Base-by-base conservation (phyloP, 2,329 filamentous ascomycete species). In the Botryotinia narcissicola region DNA sequence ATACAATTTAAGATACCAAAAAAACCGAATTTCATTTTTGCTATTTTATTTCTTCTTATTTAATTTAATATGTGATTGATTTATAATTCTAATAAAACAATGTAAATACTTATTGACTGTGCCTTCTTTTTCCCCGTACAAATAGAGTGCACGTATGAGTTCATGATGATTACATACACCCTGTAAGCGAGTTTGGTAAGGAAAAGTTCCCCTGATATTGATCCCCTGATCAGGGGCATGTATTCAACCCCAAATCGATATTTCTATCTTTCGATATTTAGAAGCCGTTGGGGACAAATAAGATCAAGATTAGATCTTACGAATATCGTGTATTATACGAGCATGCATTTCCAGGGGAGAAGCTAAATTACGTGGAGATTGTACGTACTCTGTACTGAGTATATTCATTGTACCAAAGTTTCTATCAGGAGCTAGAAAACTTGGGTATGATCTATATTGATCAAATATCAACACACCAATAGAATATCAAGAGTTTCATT, bases 391-490 rank as follows among this genome's bases (percentile, higher is more conserved):
- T 48, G 46, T 25, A 48, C 20, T 22, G 46, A 25, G 46, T 46
- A 46, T 46, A 42, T 42, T 3, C 29, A 63, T 40, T 42, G 59
- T 61, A 40, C 37, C 37, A 62, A 61, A 29, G 22, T 62, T 62
- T 62, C 16, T 42, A n/a, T 42, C 14, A 12, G 6, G 35, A 29
- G 16, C 37, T 8, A 29, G 25, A 10, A n/a, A 22, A 64, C 40
- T 32, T 66, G 29, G 1, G n/a, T 66, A 51, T 66, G 12, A 16
- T 66, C 16, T 51, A 67, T 67, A 67, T 70, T 70, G 68, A 70
- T 37, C 20, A 59, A 35, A 42, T 32, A 37, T 51, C 22, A 40
- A 14, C 29, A 59, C n/a, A 59, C 66, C 29, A 67, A 67, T 67
- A 32, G 25, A 4, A 60, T 67, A 18, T 67, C 48, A 67, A 35